phyloP scores from a whole-genome alignment of 1,284 basidiomycete species.

The Ustilago hordei region DNA sequence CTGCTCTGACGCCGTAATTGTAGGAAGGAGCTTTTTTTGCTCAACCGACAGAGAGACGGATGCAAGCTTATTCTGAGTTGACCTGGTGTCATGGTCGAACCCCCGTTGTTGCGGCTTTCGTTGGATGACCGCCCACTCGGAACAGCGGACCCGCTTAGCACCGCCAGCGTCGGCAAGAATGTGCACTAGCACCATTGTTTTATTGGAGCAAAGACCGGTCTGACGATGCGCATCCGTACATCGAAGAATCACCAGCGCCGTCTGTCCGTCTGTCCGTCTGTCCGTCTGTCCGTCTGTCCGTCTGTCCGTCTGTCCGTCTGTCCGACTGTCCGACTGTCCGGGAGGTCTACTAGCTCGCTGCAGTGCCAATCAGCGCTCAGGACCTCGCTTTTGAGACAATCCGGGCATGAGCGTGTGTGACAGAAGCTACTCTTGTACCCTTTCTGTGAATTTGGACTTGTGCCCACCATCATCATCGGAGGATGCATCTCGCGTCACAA shows the following conservation, averaged over 20 bases:
- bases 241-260: background rate
- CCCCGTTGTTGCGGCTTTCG: background rate
- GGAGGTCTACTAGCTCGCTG: background rate
- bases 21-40: background rate
- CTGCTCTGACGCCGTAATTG: background rate
- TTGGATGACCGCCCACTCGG: background rate
- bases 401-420: background rate
- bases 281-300: no score
- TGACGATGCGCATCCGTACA: background rate
- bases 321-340: background rate
- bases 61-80: background rate
- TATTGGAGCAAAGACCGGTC: background rate
- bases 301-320: no score
- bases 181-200: background rate
- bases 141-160: background rate
- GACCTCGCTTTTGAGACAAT: conserved; percentile 8
- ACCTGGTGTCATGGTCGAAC: background rate
- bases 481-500: conserved; percentile 15
- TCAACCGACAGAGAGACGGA: background rate
- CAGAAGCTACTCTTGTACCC: background rate
- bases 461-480: conserved; percentile 17
- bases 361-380: conserved; percentile 4
- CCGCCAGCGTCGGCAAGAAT: background rate
- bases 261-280: background rate
- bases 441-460: background rate